Evolutionary conservation across 2,329 filamentous ascomycete genomes (phyloP), one percentile per base, ranked within the genome.

Genomic region (Venturia pyrina): DNA sequence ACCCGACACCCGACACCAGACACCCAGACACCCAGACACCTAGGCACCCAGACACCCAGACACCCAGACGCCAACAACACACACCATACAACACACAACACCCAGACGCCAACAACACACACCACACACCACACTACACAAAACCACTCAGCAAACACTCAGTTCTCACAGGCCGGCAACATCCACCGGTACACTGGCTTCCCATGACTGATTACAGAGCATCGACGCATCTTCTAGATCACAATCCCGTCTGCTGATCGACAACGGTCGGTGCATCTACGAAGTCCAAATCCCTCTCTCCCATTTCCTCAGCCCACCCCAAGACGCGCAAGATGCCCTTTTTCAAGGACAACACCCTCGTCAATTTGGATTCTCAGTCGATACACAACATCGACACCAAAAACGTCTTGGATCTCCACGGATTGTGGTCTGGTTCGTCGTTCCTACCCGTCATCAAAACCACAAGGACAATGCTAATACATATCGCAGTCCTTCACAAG

Each of bases 361-460:
- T 98, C 74, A 92, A 91, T 69, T 90, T 98, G 76, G 92, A 97
- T 80, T 88, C 91, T 69, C 90, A 89, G 75, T 89, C 93, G 71
- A 93, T 99, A 76, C 90, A 95, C 82, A 91, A 96, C 76, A 91
- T 98, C 73, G 93, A 98, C 79, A 96, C 93, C 1, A 85, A 89
- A 70, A 96, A 96, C 76, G 88, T 91, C 37, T 91, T 96, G 79
- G 96, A 93, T 75, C 86, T 98, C 63, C 96, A 95, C 79, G 93
- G 90, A 81, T 96, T 98, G 86, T 96, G 93, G 92, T 93, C 91
- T 76, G 91, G 92, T 96, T 79, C 85, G 90, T 46, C 63, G 32
- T 28, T 65, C 64, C 67, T n/a, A 34, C 53, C 62, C 59, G 32
- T 64, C 66, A 68, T 69, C 56, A 67, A 57, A 19, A 17, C 65